Percentiles rank a stretch among this genome's conserved stretches.
phyloP scores from a whole-genome alignment of 1,284 basidiomycete species.

The Tausonia pullulans region DNA sequence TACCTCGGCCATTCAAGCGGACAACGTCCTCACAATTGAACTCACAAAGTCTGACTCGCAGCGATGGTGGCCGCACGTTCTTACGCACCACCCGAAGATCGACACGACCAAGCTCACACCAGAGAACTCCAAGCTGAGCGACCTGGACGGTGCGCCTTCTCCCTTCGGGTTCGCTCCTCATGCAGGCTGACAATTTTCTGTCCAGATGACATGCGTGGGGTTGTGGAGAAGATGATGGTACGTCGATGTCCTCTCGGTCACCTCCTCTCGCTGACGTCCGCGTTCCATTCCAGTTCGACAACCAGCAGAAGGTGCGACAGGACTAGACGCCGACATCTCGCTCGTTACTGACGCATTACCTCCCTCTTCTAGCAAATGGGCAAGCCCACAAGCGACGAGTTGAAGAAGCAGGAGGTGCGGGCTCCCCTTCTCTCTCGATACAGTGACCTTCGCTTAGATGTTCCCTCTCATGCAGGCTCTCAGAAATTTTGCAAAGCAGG shows the following conservation, averaged over 20 bases:
- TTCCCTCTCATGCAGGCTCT: not conserved
- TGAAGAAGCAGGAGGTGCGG: slow-evolving; percentile 74
- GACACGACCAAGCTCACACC: slow-evolving; percentile 95
- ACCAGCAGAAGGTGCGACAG: slow-evolving; percentile 72
- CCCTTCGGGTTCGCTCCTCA: no score
- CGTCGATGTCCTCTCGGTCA: slow-evolving; percentile 26
- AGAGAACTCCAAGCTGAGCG: slow-evolving; percentile 88
- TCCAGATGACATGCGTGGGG: slow-evolving; percentile 48
- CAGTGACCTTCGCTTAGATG: not conserved
- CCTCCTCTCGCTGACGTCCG: slow-evolving; percentile 15
- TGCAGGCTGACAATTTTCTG: no score
- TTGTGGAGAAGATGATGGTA: slow-evolving; percentile 99
- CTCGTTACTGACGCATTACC: not conserved
- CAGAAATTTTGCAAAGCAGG: no score
- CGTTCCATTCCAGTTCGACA: slow-evolving; percentile 62
- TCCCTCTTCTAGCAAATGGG: slow-evolving; percentile 65
- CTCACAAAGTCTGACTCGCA: slow-evolving; percentile 66
- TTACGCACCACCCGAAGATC: slow-evolving; percentile 91
- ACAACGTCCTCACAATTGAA: slow-evolving; percentile 31
- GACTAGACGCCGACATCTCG: not conserved
- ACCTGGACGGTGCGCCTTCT: slow-evolving; percentile 57
- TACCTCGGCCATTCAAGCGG: slow-evolving; percentile 21
- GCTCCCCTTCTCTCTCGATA: not conserved
- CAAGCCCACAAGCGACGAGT: slow-evolving; percentile 80
- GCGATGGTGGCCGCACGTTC: slow-evolving; percentile 96